Percentiles rank a stretch among this genome's conserved stretches.
Conservation (phyloP, 2,329 filamentous ascomycete species). For the Bipolaris sorokiniana region DNA sequence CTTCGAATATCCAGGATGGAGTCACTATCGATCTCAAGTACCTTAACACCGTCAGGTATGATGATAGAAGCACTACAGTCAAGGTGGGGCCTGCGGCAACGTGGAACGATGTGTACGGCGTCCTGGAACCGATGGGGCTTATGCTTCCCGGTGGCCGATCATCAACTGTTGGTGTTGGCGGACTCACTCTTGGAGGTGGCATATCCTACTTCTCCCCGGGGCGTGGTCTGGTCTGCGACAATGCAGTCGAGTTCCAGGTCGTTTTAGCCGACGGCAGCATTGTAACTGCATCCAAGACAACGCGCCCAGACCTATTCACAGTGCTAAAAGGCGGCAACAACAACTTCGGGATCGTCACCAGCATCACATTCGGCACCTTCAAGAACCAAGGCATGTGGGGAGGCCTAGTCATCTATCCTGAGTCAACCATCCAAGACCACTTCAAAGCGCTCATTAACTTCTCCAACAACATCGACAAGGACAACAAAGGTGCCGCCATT, state of each 20-base stretch:
- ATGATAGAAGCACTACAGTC: constrained; percentile 22
- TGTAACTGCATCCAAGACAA: constrained; percentile 26
- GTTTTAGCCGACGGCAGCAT: constrained; percentile 42
- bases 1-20: constrained; percentile 37
- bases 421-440: constrained; percentile 23
- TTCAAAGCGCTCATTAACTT: constrained; percentile 35
- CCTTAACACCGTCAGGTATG: constrained; percentile 27
- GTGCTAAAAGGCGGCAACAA: constrained; percentile 44
- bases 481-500: constrained; percentile 26
- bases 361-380: constrained; percentile 33
- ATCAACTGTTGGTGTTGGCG: constrained; percentile 34
- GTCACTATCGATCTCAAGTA: constrained; percentile 36
- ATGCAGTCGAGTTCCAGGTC: constrained; percentile 41
- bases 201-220: constrained; percentile 38
- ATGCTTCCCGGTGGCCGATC: constrained; percentile 35
- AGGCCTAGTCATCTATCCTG: constrained; percentile 37
- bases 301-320: constrained; percentile 37
- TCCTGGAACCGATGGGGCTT: constrained; percentile 30
- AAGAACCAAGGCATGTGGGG: constrained; percentile 42
- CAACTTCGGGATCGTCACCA: constrained; percentile 47
- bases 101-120: constrained; percentile 35
- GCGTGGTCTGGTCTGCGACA: constrained; percentile 41
- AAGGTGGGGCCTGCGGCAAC: constrained; percentile 32
- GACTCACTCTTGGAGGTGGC: constrained; percentile 37
- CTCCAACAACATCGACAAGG: constrained; percentile 23